Conservation (phyloP, 495 filamentous ascomycete genomes). For the Pyronema domesticum region DNA sequence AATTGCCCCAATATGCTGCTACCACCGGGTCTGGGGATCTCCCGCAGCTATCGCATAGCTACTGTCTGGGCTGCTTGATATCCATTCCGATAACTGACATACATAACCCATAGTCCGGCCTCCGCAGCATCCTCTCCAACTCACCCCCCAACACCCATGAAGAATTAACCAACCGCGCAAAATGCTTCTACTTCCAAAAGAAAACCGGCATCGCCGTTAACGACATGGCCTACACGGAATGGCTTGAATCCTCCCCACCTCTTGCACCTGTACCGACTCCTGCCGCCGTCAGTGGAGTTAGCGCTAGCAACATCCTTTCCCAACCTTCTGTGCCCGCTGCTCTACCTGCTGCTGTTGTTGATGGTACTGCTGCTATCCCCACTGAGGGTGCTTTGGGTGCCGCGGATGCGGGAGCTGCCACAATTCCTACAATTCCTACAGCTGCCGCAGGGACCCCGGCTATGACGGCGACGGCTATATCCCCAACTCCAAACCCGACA, state of each 20-base stretch:
- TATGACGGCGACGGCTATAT: slow-evolving; percentile 6
- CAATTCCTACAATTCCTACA: slow-evolving; percentile 11
- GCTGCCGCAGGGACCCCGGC: slow-evolving; percentile 17
- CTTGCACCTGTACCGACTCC: slow-evolving; percentile 27
- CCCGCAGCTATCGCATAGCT: no score
- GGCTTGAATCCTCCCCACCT: slow-evolving; percentile 31
- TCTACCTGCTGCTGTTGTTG: no score
- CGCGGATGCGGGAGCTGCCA: slow-evolving; percentile 3
- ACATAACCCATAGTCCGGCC: slow-evolving; percentile 13
- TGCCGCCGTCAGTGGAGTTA: slow-evolving; percentile 24
- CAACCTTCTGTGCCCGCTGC: no score
- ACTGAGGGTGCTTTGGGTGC: no score
- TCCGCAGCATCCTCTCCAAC: slow-evolving; percentile 22
- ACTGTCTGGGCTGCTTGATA: no score
- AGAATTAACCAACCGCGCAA: slow-evolving; percentile 21
- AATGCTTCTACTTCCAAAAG: slow-evolving; percentile 25
- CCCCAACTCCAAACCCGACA: slow-evolving; percentile 10
- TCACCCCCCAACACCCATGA: slow-evolving; percentile 13
- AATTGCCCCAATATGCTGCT: not conserved
- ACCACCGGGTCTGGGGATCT: not conserved
- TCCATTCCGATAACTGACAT: not conserved
- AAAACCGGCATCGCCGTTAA: slow-evolving; percentile 14
- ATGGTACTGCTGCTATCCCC: no score
- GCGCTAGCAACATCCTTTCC: no score
- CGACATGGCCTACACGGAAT: slow-evolving; percentile 16